Evolutionary conservation across 768 basidiomycete species (phyloP), one percentile per base, ranked within the genome.

Genomic region (Hygrophoropsis aurantiaca): DNA sequence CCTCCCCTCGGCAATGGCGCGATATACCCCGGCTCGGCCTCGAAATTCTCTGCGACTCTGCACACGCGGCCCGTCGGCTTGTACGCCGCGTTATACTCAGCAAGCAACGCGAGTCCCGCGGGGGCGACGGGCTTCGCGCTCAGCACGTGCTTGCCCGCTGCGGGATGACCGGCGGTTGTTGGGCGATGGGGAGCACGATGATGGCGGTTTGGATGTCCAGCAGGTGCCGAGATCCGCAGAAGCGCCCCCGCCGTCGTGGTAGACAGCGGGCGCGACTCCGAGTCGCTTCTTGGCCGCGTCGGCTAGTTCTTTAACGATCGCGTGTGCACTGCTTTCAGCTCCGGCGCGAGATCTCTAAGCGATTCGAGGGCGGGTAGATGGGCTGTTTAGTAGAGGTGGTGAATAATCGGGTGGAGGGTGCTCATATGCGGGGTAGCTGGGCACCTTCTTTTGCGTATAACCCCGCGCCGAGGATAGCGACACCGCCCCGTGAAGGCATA

Each of bases 51-150:
- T 23, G 89, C 89, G 19, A 92, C 78, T 43, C 86, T 75, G 90
- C 90, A 92, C 38, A 90, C 67, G 35, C 90, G 60, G 6, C 83
- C 84, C 57, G 83, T 83, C 9, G 75, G 72, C 62, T 80, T 81
- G 69, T 81, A 90, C 41, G 72, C 67, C 44, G 65, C 62, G 53
- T 87, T 78, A 64, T 90, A 94, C 32, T 70, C 73, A 27, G 76
- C 70, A 61, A 94, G 84, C 40, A 93, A 72, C 51, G 72, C 69
- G 39, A 80, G 65, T 0, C 86, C 91, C 2, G 70, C 84, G 33
- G 82, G 74, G 3, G 82, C 89, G 13, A 93, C 76, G 5, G 93
- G 93, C 60, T 94, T 94, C 73, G 94, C 92, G 64, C 85, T 86
- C 50, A 94, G 61, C 40, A 94, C 90, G 60, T 94, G 88, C 68